phyloP scores from a whole-genome alignment of 495 filamentous ascomycete genomes.

The Lepidopterella palustris region DNA sequence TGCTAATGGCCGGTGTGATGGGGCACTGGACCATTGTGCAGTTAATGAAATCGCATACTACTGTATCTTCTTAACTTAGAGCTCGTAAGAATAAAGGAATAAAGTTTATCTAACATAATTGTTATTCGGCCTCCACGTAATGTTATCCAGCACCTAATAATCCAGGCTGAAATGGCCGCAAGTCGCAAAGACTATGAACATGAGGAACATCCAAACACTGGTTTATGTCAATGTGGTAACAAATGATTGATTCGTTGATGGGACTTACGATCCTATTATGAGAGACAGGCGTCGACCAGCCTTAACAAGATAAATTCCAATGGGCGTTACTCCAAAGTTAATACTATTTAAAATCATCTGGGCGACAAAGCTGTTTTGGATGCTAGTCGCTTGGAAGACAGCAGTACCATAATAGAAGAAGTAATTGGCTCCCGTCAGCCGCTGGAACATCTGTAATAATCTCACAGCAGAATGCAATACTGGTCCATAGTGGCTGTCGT shows the following conservation, averaged over 20 bases:
- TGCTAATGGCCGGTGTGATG: background rate
- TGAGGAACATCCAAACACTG: slow-evolving; percentile 38
- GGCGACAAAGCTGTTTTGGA: slow-evolving; percentile 32
- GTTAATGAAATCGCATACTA: no score
- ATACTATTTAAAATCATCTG: slow-evolving; percentile 34
- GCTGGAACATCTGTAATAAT: slow-evolving; percentile 30
- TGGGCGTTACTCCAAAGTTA: slow-evolving; percentile 37
- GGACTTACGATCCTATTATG: slow-evolving; percentile 33
- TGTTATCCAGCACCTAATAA: background rate
- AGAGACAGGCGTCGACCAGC: slow-evolving; percentile 33
- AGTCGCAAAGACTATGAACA: slow-evolving; percentile 38
- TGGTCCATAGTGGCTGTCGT: no score
- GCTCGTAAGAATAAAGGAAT: no score
- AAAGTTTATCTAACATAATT: no score
- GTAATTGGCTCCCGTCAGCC: slow-evolving; percentile 37
- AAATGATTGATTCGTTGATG: no score
- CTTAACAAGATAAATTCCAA: slow-evolving; percentile 37
- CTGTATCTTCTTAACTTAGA: no score
- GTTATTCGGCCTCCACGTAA: no score
- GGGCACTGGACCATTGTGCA: background rate
- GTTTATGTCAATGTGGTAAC: no score
- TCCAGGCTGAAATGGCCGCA: slow-evolving; percentile 36
- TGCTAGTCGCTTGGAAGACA: slow-evolving; percentile 31
- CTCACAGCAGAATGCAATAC: no score
- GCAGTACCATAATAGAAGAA: slow-evolving; percentile 47